Base-by-base conservation (phyloP, 129 eudicot species). In the Ambrosia artemisiifolia region DNA sequence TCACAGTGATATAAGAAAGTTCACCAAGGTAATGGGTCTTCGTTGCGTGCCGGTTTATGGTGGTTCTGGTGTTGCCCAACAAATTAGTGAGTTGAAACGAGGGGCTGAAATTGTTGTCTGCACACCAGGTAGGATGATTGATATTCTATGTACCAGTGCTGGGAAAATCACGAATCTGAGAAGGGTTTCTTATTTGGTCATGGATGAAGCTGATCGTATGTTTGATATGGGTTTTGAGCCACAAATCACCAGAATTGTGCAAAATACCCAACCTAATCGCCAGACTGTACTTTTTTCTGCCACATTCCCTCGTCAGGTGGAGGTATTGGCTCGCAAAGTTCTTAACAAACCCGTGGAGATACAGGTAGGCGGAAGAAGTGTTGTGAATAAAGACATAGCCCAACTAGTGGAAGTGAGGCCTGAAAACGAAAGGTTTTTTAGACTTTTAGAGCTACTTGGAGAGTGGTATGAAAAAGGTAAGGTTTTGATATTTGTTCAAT, bases 151-250 rank as follows among this genome's bases (percentile, higher is more conserved):
- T 69, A 88, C 96, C 1, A 88, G 96, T 60, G 81, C 87, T 46
- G 96, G 96, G 65, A 88, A 88, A 71, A 88, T 88, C 62, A 88
- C 96, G 18, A 88, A 85, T 77, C 81, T 88, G 17, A 86, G 96
- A 32, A 75, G 96, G 63, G 96, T 88, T n/a, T 83, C 96, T 8
- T 88, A 78, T 77, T 65, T 88, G 85, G 96, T 85, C 51, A 83
- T 88, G 96, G 96, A 88, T 69, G 96, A 88, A 69, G 96, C 96
- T 69, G 96, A 88, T 66, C 83, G 96, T 36, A 88, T 88, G 96
- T 88, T 88, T 82, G 96, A 88, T 73, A 88, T 88, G 96, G 96
- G 96, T 38, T 88, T 88, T 64, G 96, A 88, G 80, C 96, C 96
- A 44, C 91, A 88, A 72, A 88, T 88, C 48, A 85, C 91, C 43